Base-by-base conservation (phyloP, 73 alveolate genomes). In the Paramecium caudatum region DNA sequence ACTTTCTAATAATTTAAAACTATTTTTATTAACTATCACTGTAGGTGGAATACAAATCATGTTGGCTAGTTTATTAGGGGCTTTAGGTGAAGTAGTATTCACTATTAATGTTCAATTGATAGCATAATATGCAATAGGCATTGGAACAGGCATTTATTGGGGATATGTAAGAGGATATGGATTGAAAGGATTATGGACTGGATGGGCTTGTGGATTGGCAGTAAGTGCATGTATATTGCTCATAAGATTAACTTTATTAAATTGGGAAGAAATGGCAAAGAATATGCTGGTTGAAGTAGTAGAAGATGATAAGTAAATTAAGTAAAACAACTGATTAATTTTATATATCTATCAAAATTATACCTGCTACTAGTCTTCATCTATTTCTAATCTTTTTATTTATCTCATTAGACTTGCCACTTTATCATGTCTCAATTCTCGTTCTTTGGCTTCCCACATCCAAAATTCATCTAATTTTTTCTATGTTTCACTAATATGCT, bases 381-480 rank as follows among this genome's bases (percentile, higher is more conserved):
- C 80, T 10, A 55, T 27, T 65, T 65, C 50, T 5, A 65, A 3
- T 65, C 83, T 65, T 12, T 65, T 65, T 33, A 32, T 65, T n/a
- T 30, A 15, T 41, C 88, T 37, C 88, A 74, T 74, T 19, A 74
- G 21, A 41, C 41, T 21, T 19, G 68, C 88, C 9, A 41, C 13
- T 16, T 43, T 74, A 17, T 74, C 88, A 74, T 74, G 32, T 74
- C 47, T 37, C 19, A 39, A 41, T 41, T 74, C 69, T 45, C 88
- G 36, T 17, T 74, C 88, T 12, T 74, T 41, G 1, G 41, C 46
- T 43, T 74, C 88, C 88, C 88, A 74, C 46, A 39, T 8, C 68
- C 68, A 74, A 74, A 74, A 74, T 45, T 74, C 88, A 74, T 74
- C 88, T 16, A 74, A 74, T 21, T 74, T 74, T 8, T 74, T 37